A percentile compares a stretch with the other conserved stretches of the same genome.
phyloP scores from a whole-genome alignment of 176 grass and related monocot genomes.

The Eleusine coracana region DNA sequence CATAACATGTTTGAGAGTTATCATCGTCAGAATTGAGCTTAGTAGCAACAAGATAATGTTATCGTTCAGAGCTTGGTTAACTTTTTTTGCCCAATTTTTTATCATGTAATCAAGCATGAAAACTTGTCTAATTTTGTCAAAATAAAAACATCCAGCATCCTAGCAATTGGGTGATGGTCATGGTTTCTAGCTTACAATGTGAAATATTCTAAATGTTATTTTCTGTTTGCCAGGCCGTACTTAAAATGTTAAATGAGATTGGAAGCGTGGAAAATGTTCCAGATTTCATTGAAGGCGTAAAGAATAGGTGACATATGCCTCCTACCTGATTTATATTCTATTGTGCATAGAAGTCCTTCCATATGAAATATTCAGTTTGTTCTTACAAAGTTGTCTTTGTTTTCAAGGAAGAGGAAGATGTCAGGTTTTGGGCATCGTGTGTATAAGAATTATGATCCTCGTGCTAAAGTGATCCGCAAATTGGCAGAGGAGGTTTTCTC shows the following conservation, averaged over 20 bases:
- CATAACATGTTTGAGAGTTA: neutral
- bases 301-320: slow-evolving; percentile 73
- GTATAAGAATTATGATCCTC: slow-evolving; percentile 97
- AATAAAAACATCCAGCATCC: neutral
- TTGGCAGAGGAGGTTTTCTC: slow-evolving; percentile 97
- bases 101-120: neutral
- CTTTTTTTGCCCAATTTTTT: neutral
- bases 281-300: slow-evolving; percentile 92
- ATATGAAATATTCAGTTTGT: neutral
- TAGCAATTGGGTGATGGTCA: neutral
- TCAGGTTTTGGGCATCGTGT: slow-evolving; percentile 96
- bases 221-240: slow-evolving; percentile 74
- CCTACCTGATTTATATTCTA: slow-evolving; percentile 2
- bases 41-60: slow-evolving; percentile 1
- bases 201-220: slow-evolving; percentile 17
- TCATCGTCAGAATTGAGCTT: neutral
- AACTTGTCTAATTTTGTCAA: neutral
- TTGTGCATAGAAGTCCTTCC: slow-evolving; percentile 2
- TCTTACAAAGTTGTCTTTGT: slow-evolving; percentile 28
- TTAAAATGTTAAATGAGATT: slow-evolving; percentile 98
- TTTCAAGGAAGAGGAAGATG: slow-evolving; percentile 89
- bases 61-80: neutral
- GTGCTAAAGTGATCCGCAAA: slow-evolving; percentile 93
- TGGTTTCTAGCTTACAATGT: slow-evolving; percentile 6
- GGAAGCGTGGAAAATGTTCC: slow-evolving; percentile 88